Percentiles rank a stretch among this genome's conserved stretches.
Conservation (phyloP, 805 yeast species). For the Pichia membranifaciens region DNA sequence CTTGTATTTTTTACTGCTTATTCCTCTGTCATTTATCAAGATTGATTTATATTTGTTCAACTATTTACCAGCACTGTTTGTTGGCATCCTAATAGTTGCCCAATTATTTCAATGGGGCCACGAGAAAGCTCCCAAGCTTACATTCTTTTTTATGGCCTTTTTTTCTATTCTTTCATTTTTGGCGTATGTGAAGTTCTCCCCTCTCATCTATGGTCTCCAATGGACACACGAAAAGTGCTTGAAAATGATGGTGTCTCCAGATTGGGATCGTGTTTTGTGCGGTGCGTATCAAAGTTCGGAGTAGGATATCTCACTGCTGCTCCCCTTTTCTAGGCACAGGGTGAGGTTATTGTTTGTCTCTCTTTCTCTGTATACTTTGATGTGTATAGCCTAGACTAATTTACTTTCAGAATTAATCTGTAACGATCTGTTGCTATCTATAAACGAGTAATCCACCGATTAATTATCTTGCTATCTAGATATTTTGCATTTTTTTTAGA, state of each 20-base stretch:
- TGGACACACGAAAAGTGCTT: slow-evolving; percentile 43
- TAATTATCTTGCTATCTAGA: too few species aligned
- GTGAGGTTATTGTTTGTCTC: not conserved
- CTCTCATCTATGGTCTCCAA: slow-evolving; percentile 40
- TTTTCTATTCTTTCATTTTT: slow-evolving; percentile 20
- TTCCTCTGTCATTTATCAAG: slow-evolving; percentile 45
- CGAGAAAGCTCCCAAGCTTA: slow-evolving; percentile 26
- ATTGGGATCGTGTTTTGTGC: slow-evolving; percentile 15
- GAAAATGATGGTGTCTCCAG: slow-evolving; percentile 12
- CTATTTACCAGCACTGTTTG: slow-evolving; percentile 46
- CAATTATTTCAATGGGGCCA: slow-evolving; percentile 40
- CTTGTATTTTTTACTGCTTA: slow-evolving; percentile 55
- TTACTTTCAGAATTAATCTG: too few species aligned
- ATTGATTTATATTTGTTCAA: slow-evolving; percentile 39
- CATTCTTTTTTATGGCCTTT: slow-evolving; percentile 23
- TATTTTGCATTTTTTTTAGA: too few species aligned
- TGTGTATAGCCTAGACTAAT: too few species aligned
- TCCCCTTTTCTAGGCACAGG: not conserved
- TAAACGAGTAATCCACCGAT: too few species aligned
- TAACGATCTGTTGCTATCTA: too few species aligned
- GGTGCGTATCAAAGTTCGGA: slow-evolving; percentile 3
- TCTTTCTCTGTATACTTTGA: not conserved
- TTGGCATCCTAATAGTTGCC: slow-evolving; percentile 40
- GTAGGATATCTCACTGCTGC: not conserved
- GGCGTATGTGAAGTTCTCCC: slow-evolving; percentile 31